Evolutionary conservation across 2,329 filamentous ascomycete species (phyloP), one percentile per base, ranked within the genome.

Genomic region (Pseudogymnoascus pannorum): DNA sequence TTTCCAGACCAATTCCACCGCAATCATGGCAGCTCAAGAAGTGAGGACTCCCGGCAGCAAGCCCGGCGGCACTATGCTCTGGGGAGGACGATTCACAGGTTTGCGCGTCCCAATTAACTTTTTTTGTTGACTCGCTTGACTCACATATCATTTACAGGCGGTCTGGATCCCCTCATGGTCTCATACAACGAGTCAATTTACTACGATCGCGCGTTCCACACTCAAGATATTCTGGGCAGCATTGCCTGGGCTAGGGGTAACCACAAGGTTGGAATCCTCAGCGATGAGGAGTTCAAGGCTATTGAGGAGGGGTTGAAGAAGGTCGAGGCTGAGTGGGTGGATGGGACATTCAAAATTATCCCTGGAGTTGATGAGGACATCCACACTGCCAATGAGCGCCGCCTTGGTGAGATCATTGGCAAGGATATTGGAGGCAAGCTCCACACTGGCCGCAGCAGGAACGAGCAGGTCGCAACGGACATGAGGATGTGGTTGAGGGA

Each of bases 401-500:
- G 87, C 2, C 75, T 91, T 1, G 88, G 89, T 59, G 92, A 96
- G 78, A 82, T 96, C 65, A 92, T 96, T 65, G 91, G 92, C 69
- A 92, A 89, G 74, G 84, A 92, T 24, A 86, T 89, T 62, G 91
- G 87, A 0, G 91, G 92, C 22, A 96, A 96, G 78, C 83, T 96
- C 62, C 92, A 96, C 76, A 96, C 92, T 2, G 87, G 87, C 44
- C 87, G 92, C 59, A 92, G 88, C 73, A 84, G 92, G 68, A 96
- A 96, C 71, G 92, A 97, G 76, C 92, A 96, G 76, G 86, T 96
- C 61, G 91, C 87, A 57, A 92, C 88, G 20, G 91, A 96, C 70
- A 93, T 96, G 89, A 87, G 91, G 64, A 79, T 96, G 73, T 97
- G 91, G 91, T 76, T 96, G 65, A 82, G 91, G 44, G 87, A 92